A percentile compares a stretch with the other conserved stretches of the same genome.
These are phyloP conservation scores for Penicillium polonicum DNA, from an alignment of 2,329 filamentous ascomycete species.

Conservation along the genomic window DNA sequence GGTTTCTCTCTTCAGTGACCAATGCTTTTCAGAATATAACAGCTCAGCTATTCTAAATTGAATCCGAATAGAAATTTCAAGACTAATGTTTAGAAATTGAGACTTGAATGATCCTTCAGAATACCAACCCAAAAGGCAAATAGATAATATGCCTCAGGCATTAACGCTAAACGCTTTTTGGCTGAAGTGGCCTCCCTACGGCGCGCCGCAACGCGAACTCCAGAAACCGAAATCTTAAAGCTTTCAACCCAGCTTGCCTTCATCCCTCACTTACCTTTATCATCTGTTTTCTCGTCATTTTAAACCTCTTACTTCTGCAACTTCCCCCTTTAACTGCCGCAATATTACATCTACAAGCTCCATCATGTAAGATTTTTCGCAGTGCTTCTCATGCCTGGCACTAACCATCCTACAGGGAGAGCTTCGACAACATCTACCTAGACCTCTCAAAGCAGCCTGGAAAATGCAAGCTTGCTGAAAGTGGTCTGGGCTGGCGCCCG, in stretches of 20 bases:
- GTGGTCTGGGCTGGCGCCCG: constrained; percentile 93
- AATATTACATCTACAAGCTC: constrained; percentile 25
- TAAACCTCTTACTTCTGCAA: background rate
- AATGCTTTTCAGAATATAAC: background rate
- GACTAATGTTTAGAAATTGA: too few species aligned
- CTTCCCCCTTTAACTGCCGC: background rate
- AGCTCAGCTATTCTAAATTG: background rate
- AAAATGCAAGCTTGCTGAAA: constrained; percentile 92
- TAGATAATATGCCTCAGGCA: constrained; percentile 11
- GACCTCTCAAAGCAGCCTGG: constrained; percentile 90
- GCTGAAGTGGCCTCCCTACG: constrained; percentile 24
- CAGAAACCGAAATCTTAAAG: constrained; percentile 22
- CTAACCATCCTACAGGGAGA: constrained; percentile 61
- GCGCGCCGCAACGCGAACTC: constrained; percentile 27
- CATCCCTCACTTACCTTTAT: constrained; percentile 1
- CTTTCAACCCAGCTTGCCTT: constrained; percentile 8
- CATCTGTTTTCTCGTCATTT: constrained; percentile 1
- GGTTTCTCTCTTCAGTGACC: background rate
- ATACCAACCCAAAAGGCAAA: background rate
- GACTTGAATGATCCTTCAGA: background rate
- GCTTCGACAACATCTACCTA: constrained; percentile 95
- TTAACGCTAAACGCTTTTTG: constrained; percentile 15
- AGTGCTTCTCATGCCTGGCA: background rate
- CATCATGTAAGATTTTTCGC: constrained; percentile 34
- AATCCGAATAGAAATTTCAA: too few species aligned